Base-by-base conservation (phyloP, 805 yeast species). In the Saccharomycopsis javanensis region DNA sequence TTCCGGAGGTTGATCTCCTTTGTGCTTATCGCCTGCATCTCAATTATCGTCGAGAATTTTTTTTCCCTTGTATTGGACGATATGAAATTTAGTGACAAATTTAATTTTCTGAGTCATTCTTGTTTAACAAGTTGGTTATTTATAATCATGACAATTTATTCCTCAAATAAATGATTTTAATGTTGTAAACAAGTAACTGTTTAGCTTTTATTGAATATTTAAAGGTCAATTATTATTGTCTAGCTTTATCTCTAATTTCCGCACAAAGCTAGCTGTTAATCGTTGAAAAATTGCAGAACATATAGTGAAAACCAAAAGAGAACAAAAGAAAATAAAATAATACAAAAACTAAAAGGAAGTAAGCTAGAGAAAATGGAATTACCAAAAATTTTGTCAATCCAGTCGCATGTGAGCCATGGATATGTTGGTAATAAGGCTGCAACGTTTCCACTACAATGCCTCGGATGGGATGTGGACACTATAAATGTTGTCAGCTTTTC, bases 381-480 rank as follows among this genome's bases (percentile, higher is more conserved):
- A 25, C 11, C 48, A 8, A 52, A 52, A 16, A 4, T 52, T 15
- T 74, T 86, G 1, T 77, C 87, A 2, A 75, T 90, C 8, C 92
- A 88, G 64, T 88, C 96, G 3, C 97, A 94, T 69, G 98, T 94
- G 1, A 90, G 82, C 2, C 98, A 92, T 67, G 99, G 99, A 2
- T 86, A 88, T 65, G 99, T 94, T 1, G 99, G 99, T 1, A 90
- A 90, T 68, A 79, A 83, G 57, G 96, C 97, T 0, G 88, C 94
- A 0, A 86, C 92, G 1, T 87, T 94, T 67, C 97, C 98, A 0
- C 71, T 92, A 23, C 97, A 92, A 66, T 73, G 82, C 46, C 75
- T 80, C 50, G 95, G 94, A 0, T 92, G 97, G 97, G 92, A 94
- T 67, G 96, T 91, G 8, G 97, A 92, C 67, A 82, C 82, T 23